Evolutionary conservation across 176 grass and related monocot species (phyloP).

Genomic region (Alloteropsis semialata): DNA sequence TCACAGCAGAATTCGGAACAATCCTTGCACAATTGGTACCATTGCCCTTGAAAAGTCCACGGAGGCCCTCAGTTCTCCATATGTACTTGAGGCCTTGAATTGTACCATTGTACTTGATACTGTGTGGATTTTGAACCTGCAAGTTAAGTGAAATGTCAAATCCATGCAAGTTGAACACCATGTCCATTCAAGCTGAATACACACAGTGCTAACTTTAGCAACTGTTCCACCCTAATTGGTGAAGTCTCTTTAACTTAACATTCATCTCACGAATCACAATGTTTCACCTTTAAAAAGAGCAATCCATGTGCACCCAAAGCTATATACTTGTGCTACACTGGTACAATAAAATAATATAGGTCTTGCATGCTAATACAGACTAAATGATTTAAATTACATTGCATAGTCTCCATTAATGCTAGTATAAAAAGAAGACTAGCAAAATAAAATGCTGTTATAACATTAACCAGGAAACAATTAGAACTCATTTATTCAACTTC

Average conservation of each 20-base stretch:
- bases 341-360: neutral
- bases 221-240: neutral
- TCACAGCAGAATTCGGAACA: slow-evolving; percentile 95
- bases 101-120: slow-evolving; percentile 96
- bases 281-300: neutral
- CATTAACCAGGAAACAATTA: no score
- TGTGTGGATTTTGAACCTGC: slow-evolving; percentile 97
- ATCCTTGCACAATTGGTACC: slow-evolving; percentile 98
- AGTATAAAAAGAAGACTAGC: neutral
- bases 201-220: neutral
- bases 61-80: slow-evolving; percentile 87
- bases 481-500: neutral
- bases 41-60: slow-evolving; percentile 97
- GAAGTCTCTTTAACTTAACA: neutral
- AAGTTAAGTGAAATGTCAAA: neutral
- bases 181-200: neutral
- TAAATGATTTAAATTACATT: neutral
- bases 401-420: neutral
- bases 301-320: neutral
- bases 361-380: neutral
- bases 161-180: neutral
- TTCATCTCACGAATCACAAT: neutral
- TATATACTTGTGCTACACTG: neutral
- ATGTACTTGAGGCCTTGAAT: slow-evolving; percentile 96
- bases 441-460: neutral